A percentile compares a stretch with the other conserved stretches of the same genome.
These are phyloP conservation scores for Leccinum variicolor DNA, from an alignment of 768 basidiomycete genomes.

Conservation along the genomic window DNA sequence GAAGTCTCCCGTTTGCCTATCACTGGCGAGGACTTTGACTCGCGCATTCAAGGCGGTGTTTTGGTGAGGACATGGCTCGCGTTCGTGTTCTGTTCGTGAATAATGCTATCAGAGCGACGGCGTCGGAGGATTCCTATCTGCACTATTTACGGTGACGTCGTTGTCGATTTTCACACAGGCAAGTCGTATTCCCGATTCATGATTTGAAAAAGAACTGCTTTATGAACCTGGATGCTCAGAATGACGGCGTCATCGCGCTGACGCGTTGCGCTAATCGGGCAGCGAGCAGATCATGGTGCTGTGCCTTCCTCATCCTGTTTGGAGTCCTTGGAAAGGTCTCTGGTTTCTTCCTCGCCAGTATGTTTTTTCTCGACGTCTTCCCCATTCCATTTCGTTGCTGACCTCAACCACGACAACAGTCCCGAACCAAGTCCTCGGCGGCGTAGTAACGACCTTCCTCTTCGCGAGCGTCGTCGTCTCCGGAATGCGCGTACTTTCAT, in stretches of 20 bases:
- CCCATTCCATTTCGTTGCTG: neutral
- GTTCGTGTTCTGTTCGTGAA: neutral
- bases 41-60: slow-evolving; percentile 79
- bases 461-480: slow-evolving; percentile 74
- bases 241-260: slow-evolving; percentile 80
- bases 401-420: slow-evolving; percentile 36
- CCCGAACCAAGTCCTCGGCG: slow-evolving; percentile 77
- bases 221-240: slow-evolving; percentile 35
- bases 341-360: slow-evolving; percentile 77
- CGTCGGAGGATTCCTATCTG: slow-evolving; percentile 73
- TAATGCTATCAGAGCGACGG: slow-evolving; percentile 56
- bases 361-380: slow-evolving; percentile 14
- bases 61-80: slow-evolving; percentile 39
- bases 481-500: slow-evolving; percentile 45
- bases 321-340: slow-evolving; percentile 80
- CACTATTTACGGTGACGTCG: slow-evolving; percentile 77
- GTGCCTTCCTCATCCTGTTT: slow-evolving; percentile 74
- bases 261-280: slow-evolving; percentile 80
- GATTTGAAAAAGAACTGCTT: neutral
- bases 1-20: slow-evolving; percentile 79
- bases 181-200: neutral
- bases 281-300: slow-evolving; percentile 80
- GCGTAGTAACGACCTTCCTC: slow-evolving; percentile 85
- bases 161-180: slow-evolving; percentile 75
- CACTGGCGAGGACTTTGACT: slow-evolving; percentile 73